Percentiles rank a stretch among this genome's conserved stretches.
phyloP scores from a whole-genome alignment of 2,329 filamentous ascomycete species.

The Botrytis hyacinthi region DNA sequence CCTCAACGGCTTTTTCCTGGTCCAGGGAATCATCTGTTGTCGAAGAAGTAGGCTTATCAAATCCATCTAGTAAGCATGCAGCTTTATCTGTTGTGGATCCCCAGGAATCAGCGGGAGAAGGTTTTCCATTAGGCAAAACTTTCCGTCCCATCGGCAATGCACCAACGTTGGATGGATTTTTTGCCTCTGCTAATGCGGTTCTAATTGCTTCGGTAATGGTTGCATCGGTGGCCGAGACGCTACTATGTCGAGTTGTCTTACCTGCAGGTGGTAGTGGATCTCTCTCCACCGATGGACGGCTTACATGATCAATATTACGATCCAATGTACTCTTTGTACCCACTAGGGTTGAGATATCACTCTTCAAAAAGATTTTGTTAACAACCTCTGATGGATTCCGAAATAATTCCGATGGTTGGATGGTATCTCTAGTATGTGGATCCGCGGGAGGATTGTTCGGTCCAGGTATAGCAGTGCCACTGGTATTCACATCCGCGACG shows the following conservation, averaged over 20 bases:
- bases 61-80: background rate
- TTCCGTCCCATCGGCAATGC: constrained; percentile 22
- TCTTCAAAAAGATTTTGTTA: constrained; percentile 26
- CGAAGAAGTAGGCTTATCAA: background rate
- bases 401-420: constrained; percentile 33
- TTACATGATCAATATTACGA: constrained; percentile 22
- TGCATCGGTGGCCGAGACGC: constrained; percentile 31
- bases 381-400: constrained; percentile 20
- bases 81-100: constrained; percentile 20
- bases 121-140: constrained; percentile 29
- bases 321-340: constrained; percentile 22
- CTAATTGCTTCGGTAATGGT: constrained; percentile 31
- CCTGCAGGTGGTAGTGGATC: constrained; percentile 22
- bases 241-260: constrained; percentile 31
- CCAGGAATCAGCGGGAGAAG: constrained; percentile 19
- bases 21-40: constrained; percentile 23
- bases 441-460: constrained; percentile 22
- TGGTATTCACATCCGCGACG: constrained; percentile 18
- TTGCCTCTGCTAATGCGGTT: constrained; percentile 28
- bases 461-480: constrained; percentile 11
- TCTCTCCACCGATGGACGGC: constrained; percentile 10
- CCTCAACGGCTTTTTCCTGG: constrained; percentile 29
- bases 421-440: constrained; percentile 26
- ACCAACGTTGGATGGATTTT: constrained; percentile 19
- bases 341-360: constrained; percentile 29